phyloP scores from a whole-genome alignment of 2,329 filamentous ascomycete species.

The Venturia pyrina region DNA sequence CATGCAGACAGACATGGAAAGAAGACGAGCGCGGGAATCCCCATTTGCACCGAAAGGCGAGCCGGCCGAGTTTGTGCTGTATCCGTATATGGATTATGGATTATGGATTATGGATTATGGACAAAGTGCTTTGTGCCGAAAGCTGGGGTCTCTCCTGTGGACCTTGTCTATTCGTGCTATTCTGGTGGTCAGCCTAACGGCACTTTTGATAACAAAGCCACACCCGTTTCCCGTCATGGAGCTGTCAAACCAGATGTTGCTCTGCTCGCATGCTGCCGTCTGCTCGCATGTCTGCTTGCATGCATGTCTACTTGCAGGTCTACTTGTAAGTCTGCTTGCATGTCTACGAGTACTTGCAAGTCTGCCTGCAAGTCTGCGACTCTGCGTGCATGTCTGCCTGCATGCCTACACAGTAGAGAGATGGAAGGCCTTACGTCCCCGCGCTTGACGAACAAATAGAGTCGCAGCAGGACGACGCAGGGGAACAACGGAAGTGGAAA shows the following conservation, averaged over 20 bases:
- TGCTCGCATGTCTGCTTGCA: no score
- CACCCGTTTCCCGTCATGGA: background rate
- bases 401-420: no score
- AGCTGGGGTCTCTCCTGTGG: background rate
- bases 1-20: background rate
- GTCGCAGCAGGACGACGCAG: background rate
- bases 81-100: no score
- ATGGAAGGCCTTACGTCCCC: no score
- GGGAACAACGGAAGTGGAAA: background rate
- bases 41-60: background rate
- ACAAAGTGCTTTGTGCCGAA: background rate
- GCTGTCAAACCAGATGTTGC: background rate
- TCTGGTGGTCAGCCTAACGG: background rate
- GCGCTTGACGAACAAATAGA: no score
- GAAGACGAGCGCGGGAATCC: background rate
- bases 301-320: no score
- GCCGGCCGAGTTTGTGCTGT: background rate
- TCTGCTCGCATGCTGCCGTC: background rate
- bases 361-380: no score
- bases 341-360: no score
- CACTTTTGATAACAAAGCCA: background rate
- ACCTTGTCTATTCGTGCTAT: no score
- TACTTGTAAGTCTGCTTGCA: no score
- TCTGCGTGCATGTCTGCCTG: no score
- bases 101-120: no score